Percentiles rank a stretch among this genome's conserved stretches.
These are phyloP conservation scores for Dryas octopetala DNA, from an alignment of 306 rosid genomes.

Conservation along the genomic window DNA sequence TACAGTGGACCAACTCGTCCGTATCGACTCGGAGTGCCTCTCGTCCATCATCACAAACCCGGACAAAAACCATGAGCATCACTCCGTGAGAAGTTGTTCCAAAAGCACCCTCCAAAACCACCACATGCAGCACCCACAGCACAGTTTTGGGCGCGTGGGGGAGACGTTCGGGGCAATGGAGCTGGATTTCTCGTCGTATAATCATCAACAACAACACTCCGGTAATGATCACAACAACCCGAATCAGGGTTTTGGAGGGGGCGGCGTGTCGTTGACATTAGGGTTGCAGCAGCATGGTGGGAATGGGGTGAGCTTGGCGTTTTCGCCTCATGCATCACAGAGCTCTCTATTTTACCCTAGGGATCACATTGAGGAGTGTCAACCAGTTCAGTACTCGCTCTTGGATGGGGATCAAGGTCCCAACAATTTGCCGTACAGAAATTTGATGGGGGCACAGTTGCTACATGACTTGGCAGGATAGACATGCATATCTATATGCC, in stretches of 20 bases:
- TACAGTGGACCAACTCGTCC: conserved; percentile 41
- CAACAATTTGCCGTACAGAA: conserved; percentile 67
- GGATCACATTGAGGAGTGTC: conserved; percentile 72
- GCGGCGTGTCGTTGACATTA: conserved; percentile 72
- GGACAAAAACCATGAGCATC: conserved; percentile 36
- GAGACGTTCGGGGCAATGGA: conserved; percentile 63
- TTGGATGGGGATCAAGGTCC: conserved; percentile 62
- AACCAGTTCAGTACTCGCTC: conserved; percentile 67
- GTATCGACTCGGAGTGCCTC: conserved; percentile 64
- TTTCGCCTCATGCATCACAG: conserved; percentile 45
- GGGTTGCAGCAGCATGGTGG: conserved; percentile 88
- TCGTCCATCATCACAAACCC: conserved; percentile 59
- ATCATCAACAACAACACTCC: conserved; percentile 29
- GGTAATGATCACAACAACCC: conserved; percentile 9
- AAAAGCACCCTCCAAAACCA: conserved; percentile 30
- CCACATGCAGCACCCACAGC: conserved; percentile 30
- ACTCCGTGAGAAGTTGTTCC: conserved; percentile 7
- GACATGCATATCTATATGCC: background rate
- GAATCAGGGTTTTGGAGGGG: conserved; percentile 34
- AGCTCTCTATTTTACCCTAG: conserved; percentile 63
- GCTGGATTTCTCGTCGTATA: conserved; percentile 67
- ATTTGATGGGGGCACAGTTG: conserved; percentile 80
- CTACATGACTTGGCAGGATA: conserved; percentile 74
- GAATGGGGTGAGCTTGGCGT: conserved; percentile 63
- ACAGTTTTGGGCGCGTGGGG: conserved; percentile 35